Percentiles rank a stretch among this genome's conserved stretches.
phyloP scores from a whole-genome alignment of 345 rosid genomes.

The Rhizophora mangle region DNA sequence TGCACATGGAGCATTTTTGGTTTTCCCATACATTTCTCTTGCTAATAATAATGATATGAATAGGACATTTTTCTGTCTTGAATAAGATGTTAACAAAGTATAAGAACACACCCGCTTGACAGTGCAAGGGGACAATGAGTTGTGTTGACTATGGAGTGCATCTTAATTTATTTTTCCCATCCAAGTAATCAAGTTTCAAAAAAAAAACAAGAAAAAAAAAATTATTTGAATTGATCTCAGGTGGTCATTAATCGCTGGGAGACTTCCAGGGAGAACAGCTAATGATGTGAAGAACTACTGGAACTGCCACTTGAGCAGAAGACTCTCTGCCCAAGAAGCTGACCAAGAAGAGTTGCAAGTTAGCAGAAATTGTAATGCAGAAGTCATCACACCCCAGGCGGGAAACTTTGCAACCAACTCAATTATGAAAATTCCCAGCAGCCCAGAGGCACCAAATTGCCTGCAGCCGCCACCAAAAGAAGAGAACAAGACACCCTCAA shows the following conservation, averaged over 20 bases:
- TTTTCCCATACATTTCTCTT: no score
- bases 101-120: no score
- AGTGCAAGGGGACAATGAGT: no score
- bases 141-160: background rate
- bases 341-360: conserved; percentile 9
- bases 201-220: no score
- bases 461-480: background rate
- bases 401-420: background rate
- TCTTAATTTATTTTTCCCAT: background rate
- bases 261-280: conserved; percentile 37
- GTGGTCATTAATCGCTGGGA: conserved; percentile 38
- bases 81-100: no score
- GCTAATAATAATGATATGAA: no score
- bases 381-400: background rate
- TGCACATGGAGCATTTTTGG: no score
- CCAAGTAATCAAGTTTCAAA: background rate
- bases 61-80: no score
- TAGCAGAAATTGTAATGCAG: background rate
- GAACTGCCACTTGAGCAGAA: conserved; percentile 37
- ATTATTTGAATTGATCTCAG: conserved; percentile 5
- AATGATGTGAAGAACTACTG: conserved; percentile 39
- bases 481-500: background rate
- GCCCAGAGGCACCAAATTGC: background rate
- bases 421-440: background rate
- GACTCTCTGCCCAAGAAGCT: conserved; percentile 14